Base-by-base conservation (phyloP, 2,329 filamentous ascomycete genomes). In the Calonectria ilicicola region DNA sequence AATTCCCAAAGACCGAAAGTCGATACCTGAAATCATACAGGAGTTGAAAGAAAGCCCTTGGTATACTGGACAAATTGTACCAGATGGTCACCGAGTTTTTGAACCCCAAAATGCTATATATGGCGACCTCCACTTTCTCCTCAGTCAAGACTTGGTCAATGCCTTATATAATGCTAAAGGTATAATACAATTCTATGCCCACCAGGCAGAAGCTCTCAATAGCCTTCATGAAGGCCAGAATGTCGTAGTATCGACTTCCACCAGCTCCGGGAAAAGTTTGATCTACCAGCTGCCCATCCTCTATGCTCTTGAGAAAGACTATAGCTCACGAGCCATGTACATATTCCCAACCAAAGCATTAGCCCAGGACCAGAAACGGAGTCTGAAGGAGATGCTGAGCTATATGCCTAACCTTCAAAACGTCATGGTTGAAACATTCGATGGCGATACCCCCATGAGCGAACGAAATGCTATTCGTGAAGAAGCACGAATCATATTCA, bases 321-420 rank as follows among this genome's bases (percentile, higher is more conserved):
- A 84, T 2, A 88, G 92, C 69, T 94, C 94, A 10, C 89, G 97
- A 78, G 97, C 97, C 2, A 95, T 99, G 92, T 98, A 98, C 82
- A 98, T 99, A 42, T 99, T 99, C 73, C 97, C 97, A 0, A 99
- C 97, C 0, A 99, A 99, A 84, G 97, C 97, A 1, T 86, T 99
- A 19, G 96, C 97, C 0, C 97, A 99, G 82, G 97, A 99, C 83
- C 97, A 99, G 83, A 92, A 93, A 77, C 90, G 95, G 77, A 98
- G 95, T 77, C 87, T 99, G 81, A 94, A 94, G 79, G 95, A 98
- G 66, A 89, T 98, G 81, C 86, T 98, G 73, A 86, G 89, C 1
- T 98, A 93, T 78, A 94, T 99, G 89, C 90, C 93, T 1, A 92
- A 92, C 0, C 84, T 98, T 26, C 92, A 95, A 80, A 88, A 94